A percentile compares a stretch with the other conserved stretches of the same genome.
Evolutionary conservation across 768 basidiomycete genomes (phyloP).

Genomic region (Amylocystis lapponica): DNA sequence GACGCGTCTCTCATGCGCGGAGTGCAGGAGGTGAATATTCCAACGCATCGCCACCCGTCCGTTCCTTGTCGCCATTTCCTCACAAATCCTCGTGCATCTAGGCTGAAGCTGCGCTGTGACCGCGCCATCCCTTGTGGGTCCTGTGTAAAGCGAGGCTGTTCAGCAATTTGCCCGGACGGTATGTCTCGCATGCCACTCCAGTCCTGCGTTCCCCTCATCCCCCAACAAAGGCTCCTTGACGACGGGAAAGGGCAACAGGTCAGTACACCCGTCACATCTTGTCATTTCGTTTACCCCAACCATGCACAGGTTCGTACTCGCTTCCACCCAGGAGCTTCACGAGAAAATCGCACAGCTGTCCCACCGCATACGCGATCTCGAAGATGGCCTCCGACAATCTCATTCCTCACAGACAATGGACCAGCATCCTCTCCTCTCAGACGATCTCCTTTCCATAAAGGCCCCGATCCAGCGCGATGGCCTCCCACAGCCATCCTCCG

Average conservation of each 20-base stretch:
- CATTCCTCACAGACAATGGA: constrained; percentile 56
- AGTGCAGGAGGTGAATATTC: constrained; percentile 77
- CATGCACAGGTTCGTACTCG: constrained; percentile 73
- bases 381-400: constrained; percentile 59
- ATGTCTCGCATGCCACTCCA: constrained; percentile 13
- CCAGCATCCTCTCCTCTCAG: constrained; percentile 59
- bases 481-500: constrained; percentile 25
- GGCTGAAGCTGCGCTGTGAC: constrained; percentile 71
- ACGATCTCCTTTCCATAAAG: constrained; percentile 71
- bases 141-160: constrained; percentile 75
- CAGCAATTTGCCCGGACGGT: constrained; percentile 81
- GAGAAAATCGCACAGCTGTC: constrained; percentile 76
- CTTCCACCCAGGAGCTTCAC: constrained; percentile 75
- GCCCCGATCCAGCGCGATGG: constrained; percentile 67
- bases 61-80: constrained; percentile 8
- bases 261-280: constrained; percentile 10
- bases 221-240: constrained; percentile 58
- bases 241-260: constrained; percentile 81
- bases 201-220: constrained; percentile 2
- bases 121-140: constrained; percentile 72
- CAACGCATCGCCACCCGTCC: constrained; percentile 8
- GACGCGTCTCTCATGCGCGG: constrained; percentile 72
- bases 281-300: constrained; percentile 12
- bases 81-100: constrained; percentile 17
- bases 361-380: constrained; percentile 68